Conservation (phyloP, 768 basidiomycete species). For the Mycena galopus region DNA sequence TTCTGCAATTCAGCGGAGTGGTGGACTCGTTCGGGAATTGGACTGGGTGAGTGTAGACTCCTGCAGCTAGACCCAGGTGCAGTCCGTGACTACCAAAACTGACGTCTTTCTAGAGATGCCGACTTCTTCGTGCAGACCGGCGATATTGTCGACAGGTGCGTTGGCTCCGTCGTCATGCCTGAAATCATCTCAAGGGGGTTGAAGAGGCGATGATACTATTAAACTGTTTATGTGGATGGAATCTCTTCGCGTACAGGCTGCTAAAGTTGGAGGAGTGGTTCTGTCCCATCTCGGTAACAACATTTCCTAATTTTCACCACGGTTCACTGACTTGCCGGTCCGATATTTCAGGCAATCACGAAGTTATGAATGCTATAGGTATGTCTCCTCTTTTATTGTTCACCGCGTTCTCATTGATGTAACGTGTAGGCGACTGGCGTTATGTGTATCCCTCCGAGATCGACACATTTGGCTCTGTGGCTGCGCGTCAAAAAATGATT, state of each 20-base stretch:
- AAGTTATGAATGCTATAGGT: conserved; percentile 95
- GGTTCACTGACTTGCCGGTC: neutral
- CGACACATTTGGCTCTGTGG: conserved; percentile 81
- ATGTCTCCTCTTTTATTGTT: conserved; percentile 33
- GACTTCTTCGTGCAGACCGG: conserved; percentile 91
- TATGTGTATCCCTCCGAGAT: conserved; percentile 89
- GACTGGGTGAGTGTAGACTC: conserved; percentile 65
- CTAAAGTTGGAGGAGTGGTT: conserved; percentile 75
- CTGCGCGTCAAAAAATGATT: conserved; percentile 79
- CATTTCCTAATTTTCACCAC: neutral
- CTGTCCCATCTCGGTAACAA: conserved; percentile 72
- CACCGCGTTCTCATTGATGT: conserved; percentile 26
- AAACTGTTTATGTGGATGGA: conserved; percentile 90
- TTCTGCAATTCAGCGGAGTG: conserved; percentile 80
- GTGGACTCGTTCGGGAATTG: conserved; percentile 81
- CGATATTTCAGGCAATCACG: conserved; percentile 82
- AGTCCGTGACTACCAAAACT: neutral
- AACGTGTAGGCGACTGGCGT: conserved; percentile 84
- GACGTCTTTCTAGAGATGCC: conserved; percentile 53
- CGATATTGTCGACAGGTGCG: conserved; percentile 91
- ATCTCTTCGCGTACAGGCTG: conserved; percentile 80
- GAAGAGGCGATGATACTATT: conserved; percentile 91
- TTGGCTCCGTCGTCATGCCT: conserved; percentile 19
- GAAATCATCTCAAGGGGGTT: neutral
- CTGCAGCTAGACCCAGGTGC: neutral